These are phyloP conservation scores for Solanum paucissectum DNA, from an alignment of 257 asterid genomes.

Conservation along the genomic window DNA sequence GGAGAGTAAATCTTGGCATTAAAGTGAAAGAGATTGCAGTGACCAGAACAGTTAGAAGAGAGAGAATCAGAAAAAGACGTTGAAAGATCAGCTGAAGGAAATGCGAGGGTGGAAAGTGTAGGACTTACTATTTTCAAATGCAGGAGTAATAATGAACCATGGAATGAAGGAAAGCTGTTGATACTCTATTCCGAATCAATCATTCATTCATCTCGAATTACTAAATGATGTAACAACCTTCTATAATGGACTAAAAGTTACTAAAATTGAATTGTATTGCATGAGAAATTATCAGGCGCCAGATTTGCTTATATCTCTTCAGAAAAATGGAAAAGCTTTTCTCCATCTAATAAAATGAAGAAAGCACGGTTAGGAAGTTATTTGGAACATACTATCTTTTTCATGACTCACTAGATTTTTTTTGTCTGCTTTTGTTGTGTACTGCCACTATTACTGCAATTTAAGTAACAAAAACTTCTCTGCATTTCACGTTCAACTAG, in stretches of 20 bases:
- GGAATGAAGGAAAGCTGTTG: not conserved
- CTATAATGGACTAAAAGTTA: not conserved
- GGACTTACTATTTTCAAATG: not conserved
- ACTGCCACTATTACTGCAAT: not conserved
- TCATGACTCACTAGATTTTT: not conserved
- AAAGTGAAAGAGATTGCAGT: not conserved
- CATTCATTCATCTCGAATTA: not conserved
- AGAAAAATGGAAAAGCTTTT: not conserved
- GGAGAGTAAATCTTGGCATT: not conserved
- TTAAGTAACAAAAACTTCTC: not conserved
- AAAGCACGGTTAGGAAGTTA: not conserved
- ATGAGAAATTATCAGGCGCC: not conserved
- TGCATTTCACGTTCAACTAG: not conserved
- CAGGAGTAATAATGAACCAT: not conserved
- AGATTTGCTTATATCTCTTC: not conserved
- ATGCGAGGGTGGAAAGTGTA: not conserved
- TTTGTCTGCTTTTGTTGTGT: not conserved
- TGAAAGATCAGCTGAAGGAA: not conserved
- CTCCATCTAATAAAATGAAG: not conserved
- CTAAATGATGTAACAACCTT: not conserved
- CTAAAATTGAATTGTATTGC: not conserved
- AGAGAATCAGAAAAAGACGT: not conserved
- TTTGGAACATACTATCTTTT: not conserved
- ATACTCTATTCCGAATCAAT: not conserved
- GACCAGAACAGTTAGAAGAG: not conserved